phyloP scores from a whole-genome alignment of 495 filamentous ascomycete genomes.

The Tuber magnatum region DNA sequence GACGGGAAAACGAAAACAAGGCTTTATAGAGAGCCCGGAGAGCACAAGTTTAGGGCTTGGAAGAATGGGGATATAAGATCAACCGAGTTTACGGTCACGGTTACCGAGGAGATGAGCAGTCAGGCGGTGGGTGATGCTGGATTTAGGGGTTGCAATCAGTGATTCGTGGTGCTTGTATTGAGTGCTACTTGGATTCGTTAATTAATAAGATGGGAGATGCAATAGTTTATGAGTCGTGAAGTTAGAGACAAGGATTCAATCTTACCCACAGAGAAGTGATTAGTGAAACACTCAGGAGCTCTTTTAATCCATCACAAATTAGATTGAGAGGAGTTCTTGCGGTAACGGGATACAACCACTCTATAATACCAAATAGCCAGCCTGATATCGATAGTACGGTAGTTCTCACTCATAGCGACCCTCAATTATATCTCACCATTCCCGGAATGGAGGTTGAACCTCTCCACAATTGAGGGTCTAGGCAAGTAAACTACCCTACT shows the following conservation, averaged over 20 bases:
- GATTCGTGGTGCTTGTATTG: neutral
- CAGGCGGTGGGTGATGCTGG: no score
- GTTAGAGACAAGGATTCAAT: neutral
- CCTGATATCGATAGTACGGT: no score
- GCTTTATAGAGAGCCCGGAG: neutral
- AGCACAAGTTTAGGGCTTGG: slow-evolving; percentile 9
- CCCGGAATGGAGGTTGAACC: no score
- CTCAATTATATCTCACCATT: no score
- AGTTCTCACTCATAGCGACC: no score
- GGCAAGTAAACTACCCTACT: no score
- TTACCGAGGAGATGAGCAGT: no score
- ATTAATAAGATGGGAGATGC: neutral
- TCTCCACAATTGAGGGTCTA: no score
- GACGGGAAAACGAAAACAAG: slow-evolving; percentile 7
- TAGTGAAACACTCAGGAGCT: neutral
- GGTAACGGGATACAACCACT: neutral
- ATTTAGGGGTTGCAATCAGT: neutral
- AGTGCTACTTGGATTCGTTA: neutral
- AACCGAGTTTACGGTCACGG: neutral
- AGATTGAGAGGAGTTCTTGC: neutral
- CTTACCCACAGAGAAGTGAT: neutral
- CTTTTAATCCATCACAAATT: neutral
- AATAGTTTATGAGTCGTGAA: neutral
- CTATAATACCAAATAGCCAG: no score
- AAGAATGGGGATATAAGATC: slow-evolving; percentile 5